These are phyloP conservation scores for Wickerhamiella allomyrinae DNA, from an alignment of 805 yeast species.

Conservation along the genomic window DNA sequence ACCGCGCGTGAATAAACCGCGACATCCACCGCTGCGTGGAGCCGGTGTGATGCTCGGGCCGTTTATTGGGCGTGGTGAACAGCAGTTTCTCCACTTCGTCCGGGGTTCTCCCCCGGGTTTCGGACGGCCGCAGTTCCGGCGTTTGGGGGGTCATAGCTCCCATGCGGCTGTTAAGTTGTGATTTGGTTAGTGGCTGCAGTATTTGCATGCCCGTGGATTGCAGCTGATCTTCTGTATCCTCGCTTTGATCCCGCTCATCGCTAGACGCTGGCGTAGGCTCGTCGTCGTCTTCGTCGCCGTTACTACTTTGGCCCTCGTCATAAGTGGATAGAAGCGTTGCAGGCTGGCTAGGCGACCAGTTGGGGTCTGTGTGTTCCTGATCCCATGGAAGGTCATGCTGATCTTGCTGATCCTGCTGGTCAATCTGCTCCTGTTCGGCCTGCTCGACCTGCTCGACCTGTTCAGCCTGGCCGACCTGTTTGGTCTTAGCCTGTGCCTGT, in stretches of 20 bases:
- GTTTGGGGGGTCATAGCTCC: not conserved
- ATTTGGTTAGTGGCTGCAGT: not conserved
- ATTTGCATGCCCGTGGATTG: not conserved
- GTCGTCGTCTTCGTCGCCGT: too few species aligned
- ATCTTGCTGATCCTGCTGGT: too few species aligned
- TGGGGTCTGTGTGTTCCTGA: too few species aligned
- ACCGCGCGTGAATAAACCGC: slow-evolving; percentile 5
- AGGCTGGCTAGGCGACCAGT: not conserved
- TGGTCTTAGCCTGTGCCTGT: not conserved
- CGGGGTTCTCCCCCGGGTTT: not conserved
- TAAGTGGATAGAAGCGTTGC: not conserved
- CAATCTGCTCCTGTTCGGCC: not conserved
- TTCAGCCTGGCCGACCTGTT: not conserved
- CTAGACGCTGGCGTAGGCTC: too few species aligned
- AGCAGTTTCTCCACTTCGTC: not conserved
- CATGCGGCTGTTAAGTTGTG: not conserved
- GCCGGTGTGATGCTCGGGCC: not conserved
- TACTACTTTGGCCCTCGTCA: not conserved
- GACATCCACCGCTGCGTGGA: slow-evolving; percentile 8
- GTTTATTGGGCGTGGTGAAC: slow-evolving; percentile 2
- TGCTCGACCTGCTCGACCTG: not conserved
- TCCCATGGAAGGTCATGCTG: too few species aligned
- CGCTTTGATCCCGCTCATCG: too few species aligned
- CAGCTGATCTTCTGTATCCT: not conserved
- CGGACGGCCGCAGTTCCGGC: not conserved